Conservation (phyloP, 176 grass and related monocot species). For the Aechmea fasciata region DNA sequence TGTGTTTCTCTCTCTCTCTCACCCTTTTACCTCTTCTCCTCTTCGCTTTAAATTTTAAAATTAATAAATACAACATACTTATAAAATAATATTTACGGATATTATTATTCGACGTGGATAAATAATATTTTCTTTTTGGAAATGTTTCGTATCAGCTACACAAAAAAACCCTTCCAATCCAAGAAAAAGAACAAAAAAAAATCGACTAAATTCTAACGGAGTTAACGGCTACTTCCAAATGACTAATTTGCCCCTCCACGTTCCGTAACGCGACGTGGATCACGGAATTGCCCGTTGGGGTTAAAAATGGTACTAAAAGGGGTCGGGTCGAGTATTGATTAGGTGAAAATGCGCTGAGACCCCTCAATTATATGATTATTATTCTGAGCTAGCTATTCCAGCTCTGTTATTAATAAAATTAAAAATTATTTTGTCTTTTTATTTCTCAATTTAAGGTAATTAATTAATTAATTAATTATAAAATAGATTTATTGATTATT, state of each 20-base stretch:
- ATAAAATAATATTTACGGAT: conserved; percentile 20
- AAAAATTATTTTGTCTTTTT: no score
- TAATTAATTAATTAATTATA: not conserved
- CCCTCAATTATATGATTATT: no score
- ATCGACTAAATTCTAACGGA: conserved; percentile 1
- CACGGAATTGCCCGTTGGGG: not conserved
- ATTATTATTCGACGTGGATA: conserved; percentile 18
- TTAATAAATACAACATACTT: conserved; percentile 14
- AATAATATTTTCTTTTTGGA: conserved; percentile 21
- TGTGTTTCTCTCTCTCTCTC: not conserved
- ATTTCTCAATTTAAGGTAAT: not conserved
- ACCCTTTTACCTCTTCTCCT: not conserved
- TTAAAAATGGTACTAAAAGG: not conserved
- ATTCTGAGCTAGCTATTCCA: no score
- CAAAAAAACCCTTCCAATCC: conserved; percentile 19
- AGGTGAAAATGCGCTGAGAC: no score
- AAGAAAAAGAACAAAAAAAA: not conserved
- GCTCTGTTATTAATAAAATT: no score
- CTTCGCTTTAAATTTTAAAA: not conserved
- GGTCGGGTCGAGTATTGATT: no score
- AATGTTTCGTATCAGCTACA: conserved; percentile 34
- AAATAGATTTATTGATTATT: no score
- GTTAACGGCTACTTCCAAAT: conserved; percentile 8
- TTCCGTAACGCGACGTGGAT: not conserved
- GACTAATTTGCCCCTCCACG: not conserved